Evolutionary conservation across 768 basidiomycete species (phyloP).

Genomic region (Rhodotorula diobovata): DNA sequence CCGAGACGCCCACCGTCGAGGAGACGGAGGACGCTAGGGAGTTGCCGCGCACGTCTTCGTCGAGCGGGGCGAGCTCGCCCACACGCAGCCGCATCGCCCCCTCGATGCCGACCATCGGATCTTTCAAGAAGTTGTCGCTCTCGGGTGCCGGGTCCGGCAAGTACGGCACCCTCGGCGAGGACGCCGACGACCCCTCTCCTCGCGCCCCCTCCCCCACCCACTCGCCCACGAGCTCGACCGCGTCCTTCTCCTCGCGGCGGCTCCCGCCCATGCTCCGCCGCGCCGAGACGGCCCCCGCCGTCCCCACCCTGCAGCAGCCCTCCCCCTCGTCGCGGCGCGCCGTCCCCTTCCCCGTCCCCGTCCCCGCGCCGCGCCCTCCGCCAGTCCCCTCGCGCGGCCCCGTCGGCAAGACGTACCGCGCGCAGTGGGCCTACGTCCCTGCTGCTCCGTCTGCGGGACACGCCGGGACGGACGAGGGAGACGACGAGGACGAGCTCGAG

Average conservation of each 20-base stretch:
- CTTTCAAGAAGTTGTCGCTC: constrained; percentile 4
- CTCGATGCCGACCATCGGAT: constrained; percentile 14
- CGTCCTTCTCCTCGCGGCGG: neutral
- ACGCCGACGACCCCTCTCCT: neutral
- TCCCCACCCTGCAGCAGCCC: no score
- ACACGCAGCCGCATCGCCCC: neutral
- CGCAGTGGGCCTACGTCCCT: constrained; percentile 20
- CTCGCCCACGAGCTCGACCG: neutral
- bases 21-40: neutral
- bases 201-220: no score
- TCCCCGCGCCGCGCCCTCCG: neutral
- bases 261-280: constrained; percentile 12
- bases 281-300: constrained; percentile 13
- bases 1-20: neutral
- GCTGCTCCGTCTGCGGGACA: neutral
- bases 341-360: neutral
- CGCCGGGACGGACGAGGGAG: neutral
- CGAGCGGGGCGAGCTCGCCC: neutral
- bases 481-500: constrained; percentile 1
- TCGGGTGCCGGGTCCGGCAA: neutral
- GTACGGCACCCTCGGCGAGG: constrained; percentile 9
- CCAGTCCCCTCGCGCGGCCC: neutral
- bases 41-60: neutral
- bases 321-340: neutral
- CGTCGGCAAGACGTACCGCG: constrained; percentile 1